Evolutionary conservation across 2,329 filamentous ascomycete species (phyloP), one percentile per base, ranked within the genome.

Genomic region (Nigrospora osmanthi): DNA sequence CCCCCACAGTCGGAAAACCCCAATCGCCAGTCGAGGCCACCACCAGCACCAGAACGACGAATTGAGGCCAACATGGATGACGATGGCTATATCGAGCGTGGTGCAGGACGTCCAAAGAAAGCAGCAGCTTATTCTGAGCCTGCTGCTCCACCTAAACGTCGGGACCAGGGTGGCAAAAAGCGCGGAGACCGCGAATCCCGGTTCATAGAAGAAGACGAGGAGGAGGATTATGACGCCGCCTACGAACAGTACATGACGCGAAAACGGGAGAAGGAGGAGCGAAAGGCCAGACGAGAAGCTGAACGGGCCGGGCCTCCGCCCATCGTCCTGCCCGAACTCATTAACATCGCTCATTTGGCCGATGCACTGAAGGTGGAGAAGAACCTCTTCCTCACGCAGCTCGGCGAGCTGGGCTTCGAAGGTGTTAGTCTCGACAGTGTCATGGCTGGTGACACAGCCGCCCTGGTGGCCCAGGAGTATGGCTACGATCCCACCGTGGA

Each of bases 341-440:
- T 98, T 64, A 93, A 81, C 56, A 83, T 96, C n/a, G 76, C 80
- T 11, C 88, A 90, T 52, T 69, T 98, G 35, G 89, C 89, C 4
- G 74, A 81, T 48, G 79, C 86, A 4, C 71, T 97, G 17, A 83
- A 82, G 49, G 74, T 95, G 30, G 80, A 81, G 35, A 72, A 81
- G 1, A 76, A 85, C 13, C 67, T 81, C 3, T 95, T 98, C 55
- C 69, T 94, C 12, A 55, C 60, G 14, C 88, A 89, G 57, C 74
- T 98, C 64, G 78, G 82, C 58, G 80, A 93, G 43, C 81, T 97
- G 58, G 94, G 93, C 0, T 98, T 96, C 52, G 89, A 95, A 55
- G 85, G 90, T 42, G 79, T 91, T 14, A 81, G 81, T 13, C 77
- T 83, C 42, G 89, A 91, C 55, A 89, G 91, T 58, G 80, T 98